Evolutionary conservation across 257 asterid species (phyloP).

Genomic region (Mitragyna speciosa): DNA sequence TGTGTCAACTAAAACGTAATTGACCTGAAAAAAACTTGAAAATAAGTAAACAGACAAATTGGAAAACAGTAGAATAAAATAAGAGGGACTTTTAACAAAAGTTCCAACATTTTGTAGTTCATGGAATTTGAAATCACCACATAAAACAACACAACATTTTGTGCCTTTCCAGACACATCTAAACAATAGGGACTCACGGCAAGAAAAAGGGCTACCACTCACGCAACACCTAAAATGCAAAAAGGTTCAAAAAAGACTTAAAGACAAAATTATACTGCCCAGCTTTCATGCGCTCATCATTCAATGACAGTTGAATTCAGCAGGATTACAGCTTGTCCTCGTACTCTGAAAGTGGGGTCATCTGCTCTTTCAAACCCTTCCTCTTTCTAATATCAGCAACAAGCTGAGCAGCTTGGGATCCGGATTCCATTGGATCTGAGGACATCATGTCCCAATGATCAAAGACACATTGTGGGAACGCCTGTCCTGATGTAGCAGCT

Average conservation of each 20-base stretch:
- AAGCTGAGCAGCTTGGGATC: conserved; percentile 29
- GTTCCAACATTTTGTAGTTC: conserved; percentile 1
- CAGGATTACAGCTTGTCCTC: conserved; percentile 43
- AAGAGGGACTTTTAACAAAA: not conserved
- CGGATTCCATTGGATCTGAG: conserved; percentile 37
- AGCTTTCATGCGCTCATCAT: conserved; percentile 9
- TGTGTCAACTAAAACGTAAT: too few species aligned
- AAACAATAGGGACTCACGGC: not conserved
- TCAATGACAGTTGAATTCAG: not conserved
- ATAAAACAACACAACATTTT: conserved; percentile 11
- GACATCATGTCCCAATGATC: conserved; percentile 52
- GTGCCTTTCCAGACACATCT: not conserved
- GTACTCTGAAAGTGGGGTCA: conserved; percentile 40
- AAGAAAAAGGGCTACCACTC: conserved; percentile 14
- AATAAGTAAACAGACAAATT: not conserved
- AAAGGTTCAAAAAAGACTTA: not conserved
- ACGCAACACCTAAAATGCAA: conserved; percentile 7
- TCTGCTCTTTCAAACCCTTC: conserved; percentile 47
- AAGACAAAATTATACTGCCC: conserved; percentile 30
- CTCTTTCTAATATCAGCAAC: conserved; percentile 42
- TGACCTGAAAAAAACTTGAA: not conserved
- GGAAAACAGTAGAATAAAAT: not conserved
- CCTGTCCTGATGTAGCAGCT: conserved; percentile 49
- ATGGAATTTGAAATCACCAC: conserved; percentile 10
- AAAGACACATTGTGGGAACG: conserved; percentile 44